phyloP scores from a whole-genome alignment of 192 early-diverging fungal genomes.

The Coemansia sp. region DNA sequence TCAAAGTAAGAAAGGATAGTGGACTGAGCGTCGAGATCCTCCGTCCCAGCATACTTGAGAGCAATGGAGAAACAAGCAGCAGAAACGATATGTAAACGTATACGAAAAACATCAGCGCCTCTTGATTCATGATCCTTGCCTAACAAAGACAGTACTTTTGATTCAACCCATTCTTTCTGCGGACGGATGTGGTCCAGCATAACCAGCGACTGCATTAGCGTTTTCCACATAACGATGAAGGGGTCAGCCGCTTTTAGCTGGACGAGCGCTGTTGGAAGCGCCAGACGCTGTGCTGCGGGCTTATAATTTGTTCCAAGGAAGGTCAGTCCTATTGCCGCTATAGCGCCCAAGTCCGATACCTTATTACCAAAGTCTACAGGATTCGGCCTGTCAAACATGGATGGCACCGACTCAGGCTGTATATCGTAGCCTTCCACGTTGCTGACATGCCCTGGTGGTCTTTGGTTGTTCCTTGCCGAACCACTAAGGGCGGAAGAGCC shows the following conservation, averaged over 20 bases:
- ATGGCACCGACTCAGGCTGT: background rate
- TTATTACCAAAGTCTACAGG: constrained; percentile 7
- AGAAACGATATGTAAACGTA: constrained; percentile 27
- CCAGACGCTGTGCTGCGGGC: constrained; percentile 64
- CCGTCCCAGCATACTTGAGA: constrained; percentile 42
- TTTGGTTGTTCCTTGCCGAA: background rate
- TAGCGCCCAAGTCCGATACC: constrained; percentile 54
- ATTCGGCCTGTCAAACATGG: constrained; percentile 16
- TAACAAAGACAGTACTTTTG: constrained; percentile 15
- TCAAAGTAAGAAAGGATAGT: constrained; percentile 36
- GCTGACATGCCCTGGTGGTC: background rate
- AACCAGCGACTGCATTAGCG: constrained; percentile 71
- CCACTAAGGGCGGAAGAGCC: background rate
- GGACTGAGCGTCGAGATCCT: constrained; percentile 21
- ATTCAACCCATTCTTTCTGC: constrained; percentile 64
- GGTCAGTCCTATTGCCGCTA: constrained; percentile 80
- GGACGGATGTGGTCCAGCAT: constrained; percentile 73
- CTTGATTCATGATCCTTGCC: background rate
- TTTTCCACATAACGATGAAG: constrained; percentile 69
- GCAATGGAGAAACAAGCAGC: constrained; percentile 46
- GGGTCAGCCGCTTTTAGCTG: constrained; percentile 72
- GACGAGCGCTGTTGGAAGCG: constrained; percentile 58
- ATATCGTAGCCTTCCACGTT: background rate
- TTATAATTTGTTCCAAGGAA: constrained; percentile 79
- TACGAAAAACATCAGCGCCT: constrained; percentile 25